Evolutionary conservation across 192 early-diverging fungal genomes (phyloP).

Genomic region (Linnemannia hyalina): DNA sequence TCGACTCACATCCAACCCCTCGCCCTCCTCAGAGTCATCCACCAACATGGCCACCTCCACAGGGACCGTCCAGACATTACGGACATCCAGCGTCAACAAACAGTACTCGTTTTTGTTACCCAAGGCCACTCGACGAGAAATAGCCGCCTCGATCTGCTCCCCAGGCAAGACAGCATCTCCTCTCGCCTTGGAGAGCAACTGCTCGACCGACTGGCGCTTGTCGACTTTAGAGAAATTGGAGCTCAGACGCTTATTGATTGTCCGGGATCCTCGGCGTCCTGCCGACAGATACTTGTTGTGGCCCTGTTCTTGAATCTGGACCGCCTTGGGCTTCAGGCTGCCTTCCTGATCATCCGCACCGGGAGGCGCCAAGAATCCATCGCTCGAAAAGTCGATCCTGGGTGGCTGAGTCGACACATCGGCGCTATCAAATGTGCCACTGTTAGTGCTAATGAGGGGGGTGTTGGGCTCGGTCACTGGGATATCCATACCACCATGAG

Average conservation of each 20-base stretch:
- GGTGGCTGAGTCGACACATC: conserved; percentile 9
- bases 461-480: conserved; percentile 42
- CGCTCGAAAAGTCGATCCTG: conserved; percentile 58
- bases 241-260: conserved; percentile 51
- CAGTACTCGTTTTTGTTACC: conserved; percentile 74
- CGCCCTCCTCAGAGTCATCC: conserved; percentile 67
- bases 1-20: conserved; percentile 36
- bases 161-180: conserved; percentile 48
- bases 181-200: conserved; percentile 46
- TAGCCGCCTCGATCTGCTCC: conserved; percentile 51
- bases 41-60: conserved; percentile 82
- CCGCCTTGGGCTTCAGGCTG: neutral
- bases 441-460: conserved; percentile 7
- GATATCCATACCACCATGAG: conserved; percentile 53
- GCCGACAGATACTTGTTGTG: neutral
- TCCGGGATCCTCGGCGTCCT: conserved; percentile 49
- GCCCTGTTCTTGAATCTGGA: conserved; percentile 17
- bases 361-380: conserved; percentile 54
- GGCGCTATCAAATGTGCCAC: conserved; percentile 10
- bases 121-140: conserved; percentile 46
- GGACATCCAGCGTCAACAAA: conserved; percentile 82
- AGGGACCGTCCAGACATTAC: conserved; percentile 77
- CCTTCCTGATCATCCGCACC: neutral
- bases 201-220: conserved; percentile 53
- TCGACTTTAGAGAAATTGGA: conserved; percentile 52